Conservation (phyloP, 768 basidiomycete genomes). For the Coprinellus micaceus region DNA sequence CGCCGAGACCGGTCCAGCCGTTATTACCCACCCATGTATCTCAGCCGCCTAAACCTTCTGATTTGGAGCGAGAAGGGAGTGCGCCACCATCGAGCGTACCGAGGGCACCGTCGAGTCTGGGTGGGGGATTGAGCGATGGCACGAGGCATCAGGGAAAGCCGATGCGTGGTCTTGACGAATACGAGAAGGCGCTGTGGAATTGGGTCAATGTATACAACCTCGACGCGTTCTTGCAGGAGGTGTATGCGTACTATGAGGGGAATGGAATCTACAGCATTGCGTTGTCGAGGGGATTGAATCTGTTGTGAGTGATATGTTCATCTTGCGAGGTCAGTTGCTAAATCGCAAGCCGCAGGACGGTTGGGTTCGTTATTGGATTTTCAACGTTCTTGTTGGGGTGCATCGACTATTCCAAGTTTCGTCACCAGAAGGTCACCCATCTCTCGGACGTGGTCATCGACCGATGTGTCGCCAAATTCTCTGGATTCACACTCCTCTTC, state of each 20-base stretch:
- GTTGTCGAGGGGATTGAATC: slow-evolving; percentile 84
- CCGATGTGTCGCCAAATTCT: slow-evolving; percentile 85
- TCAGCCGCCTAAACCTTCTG: slow-evolving; percentile 64
- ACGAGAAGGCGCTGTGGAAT: slow-evolving; percentile 93
- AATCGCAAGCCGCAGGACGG: slow-evolving; percentile 61
- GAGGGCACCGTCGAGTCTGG: slow-evolving; percentile 19
- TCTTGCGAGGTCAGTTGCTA: slow-evolving; percentile 11
- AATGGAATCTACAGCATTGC: slow-evolving; percentile 97
- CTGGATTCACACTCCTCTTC: slow-evolving; percentile 79
- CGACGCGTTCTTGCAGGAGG: slow-evolving; percentile 92
- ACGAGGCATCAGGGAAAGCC: slow-evolving; percentile 32
- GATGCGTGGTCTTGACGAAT: slow-evolving; percentile 72
- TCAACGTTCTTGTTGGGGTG: slow-evolving; percentile 95
- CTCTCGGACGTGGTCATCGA: slow-evolving; percentile 81
- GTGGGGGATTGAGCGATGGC: slow-evolving; percentile 27
- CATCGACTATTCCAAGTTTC: slow-evolving; percentile 84
- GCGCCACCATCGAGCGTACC: slow-evolving; percentile 14
- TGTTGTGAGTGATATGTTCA: slow-evolving; percentile 63
- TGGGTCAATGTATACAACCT: slow-evolving; percentile 99
- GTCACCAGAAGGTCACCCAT: slow-evolving; percentile 58
- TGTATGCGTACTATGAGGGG: slow-evolving; percentile 93
- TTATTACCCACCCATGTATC: slow-evolving; percentile 24
- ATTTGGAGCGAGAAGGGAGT: slow-evolving; percentile 42
- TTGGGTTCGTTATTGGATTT: slow-evolving; percentile 97
- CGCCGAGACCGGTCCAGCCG: slow-evolving; percentile 25